A percentile compares a stretch with the other conserved stretches of the same genome.
Evolutionary conservation across 192 early-diverging fungal genomes (phyloP).

Genomic region (Phlyctochytrium bullatum): DNA sequence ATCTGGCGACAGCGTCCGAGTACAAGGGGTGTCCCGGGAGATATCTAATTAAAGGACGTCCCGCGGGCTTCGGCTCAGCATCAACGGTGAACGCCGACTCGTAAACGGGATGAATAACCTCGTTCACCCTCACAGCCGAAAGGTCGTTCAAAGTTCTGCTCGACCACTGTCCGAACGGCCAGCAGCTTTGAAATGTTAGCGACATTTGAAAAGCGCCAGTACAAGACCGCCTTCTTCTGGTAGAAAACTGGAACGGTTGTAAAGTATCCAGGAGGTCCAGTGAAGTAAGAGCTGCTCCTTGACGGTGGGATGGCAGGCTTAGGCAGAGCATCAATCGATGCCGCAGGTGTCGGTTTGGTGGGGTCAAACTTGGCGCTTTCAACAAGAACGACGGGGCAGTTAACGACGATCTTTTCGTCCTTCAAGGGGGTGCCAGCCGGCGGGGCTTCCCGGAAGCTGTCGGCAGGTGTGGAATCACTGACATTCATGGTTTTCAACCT

Average conservation of each 20-base stretch:
- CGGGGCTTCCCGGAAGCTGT: background rate
- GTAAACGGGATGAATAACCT: background rate
- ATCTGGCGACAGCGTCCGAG: slow-evolving; percentile 1
- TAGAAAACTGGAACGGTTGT: slow-evolving; percentile 3
- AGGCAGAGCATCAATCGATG: background rate
- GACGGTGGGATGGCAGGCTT: background rate
- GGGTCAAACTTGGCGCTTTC: background rate
- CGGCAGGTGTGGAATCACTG: background rate
- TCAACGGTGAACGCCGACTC: background rate
- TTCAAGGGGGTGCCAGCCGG: background rate
- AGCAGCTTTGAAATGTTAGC: too few species aligned
- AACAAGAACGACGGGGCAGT: slow-evolving; percentile 1
- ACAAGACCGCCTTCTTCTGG: background rate
- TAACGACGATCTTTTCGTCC: background rate
- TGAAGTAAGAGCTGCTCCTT: background rate
- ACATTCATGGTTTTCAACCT: background rate
- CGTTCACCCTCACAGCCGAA: background rate
- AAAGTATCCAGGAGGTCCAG: background rate
- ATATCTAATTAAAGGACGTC: background rate
- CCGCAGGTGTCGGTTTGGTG: background rate
- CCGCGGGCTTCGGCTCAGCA: background rate
- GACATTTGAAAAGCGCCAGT: background rate
- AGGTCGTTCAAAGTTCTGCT: background rate
- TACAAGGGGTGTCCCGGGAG: background rate
- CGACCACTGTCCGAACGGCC: background rate